Conservation (phyloP, 2,329 filamentous ascomycete species). For the Microcera coccophila region DNA sequence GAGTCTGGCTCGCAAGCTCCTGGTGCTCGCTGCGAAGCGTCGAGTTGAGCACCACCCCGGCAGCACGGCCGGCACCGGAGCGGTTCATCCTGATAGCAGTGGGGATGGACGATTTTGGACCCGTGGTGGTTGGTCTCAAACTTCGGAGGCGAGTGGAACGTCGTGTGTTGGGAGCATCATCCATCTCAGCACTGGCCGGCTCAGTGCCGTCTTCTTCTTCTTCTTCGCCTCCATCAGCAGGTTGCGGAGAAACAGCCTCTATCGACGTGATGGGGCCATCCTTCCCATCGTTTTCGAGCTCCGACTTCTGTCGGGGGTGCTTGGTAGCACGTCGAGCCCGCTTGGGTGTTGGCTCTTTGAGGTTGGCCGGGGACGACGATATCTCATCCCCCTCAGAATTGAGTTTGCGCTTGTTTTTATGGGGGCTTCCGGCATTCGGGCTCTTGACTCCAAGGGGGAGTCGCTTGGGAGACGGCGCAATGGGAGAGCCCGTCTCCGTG, state of each 20-base stretch:
- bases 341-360: constrained; percentile 22
- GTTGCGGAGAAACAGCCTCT: constrained; percentile 1
- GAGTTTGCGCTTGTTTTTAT: constrained; percentile 32
- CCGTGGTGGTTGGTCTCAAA: constrained; percentile 10
- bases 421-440: constrained; percentile 34
- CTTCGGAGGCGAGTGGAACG: constrained; percentile 34
- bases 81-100: constrained; percentile 32
- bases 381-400: constrained; percentile 17
- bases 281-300: constrained; percentile 12
- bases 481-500: constrained; percentile 31
- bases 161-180: constrained; percentile 19
- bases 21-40: constrained; percentile 30
- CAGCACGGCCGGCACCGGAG: constrained; percentile 23
- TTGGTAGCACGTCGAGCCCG: constrained; percentile 20
- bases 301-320: constrained; percentile 11
- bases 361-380: constrained; percentile 20
- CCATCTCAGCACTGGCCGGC: constrained; percentile 8
- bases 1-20: constrained; percentile 32
- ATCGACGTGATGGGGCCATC: constrained; percentile 7
- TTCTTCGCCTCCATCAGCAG: constrained; percentile 3
- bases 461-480: constrained; percentile 24
- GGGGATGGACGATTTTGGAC: constrained; percentile 33
- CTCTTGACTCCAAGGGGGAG: constrained; percentile 33
- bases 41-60: constrained; percentile 18
- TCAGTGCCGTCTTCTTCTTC: constrained; percentile 15